Conservation (phyloP, 768 basidiomycete species). For the Suillus luteus region DNA sequence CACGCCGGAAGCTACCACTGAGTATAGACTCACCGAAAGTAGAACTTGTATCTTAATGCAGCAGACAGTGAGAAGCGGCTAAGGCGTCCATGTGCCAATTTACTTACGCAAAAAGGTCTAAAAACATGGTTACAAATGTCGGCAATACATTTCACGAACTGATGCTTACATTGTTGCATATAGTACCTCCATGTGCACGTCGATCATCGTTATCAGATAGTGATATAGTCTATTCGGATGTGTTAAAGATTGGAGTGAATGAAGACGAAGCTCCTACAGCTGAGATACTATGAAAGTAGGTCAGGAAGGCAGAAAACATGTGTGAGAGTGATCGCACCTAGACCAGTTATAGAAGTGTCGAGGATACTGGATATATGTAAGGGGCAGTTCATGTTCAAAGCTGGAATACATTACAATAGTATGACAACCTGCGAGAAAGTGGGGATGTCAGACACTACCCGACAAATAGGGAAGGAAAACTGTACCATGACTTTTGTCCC, state of each 20-base stretch:
- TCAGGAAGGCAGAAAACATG: slow-evolving; percentile 13
- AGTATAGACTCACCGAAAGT: slow-evolving; percentile 25
- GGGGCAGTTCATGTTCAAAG: neutral
- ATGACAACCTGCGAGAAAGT: slow-evolving; percentile 20
- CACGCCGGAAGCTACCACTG: neutral
- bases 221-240: slow-evolving; percentile 28
- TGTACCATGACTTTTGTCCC: slow-evolving; percentile 26
- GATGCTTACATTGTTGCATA: slow-evolving; percentile 29
- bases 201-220: slow-evolving; percentile 28
- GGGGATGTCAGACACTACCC: neutral
- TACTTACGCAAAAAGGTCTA: slow-evolving; percentile 35
- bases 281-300: slow-evolving; percentile 23
- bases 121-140: slow-evolving; percentile 5
- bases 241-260: slow-evolving; percentile 13
- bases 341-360: slow-evolving; percentile 28
- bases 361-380: slow-evolving; percentile 16
- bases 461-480: slow-evolving; percentile 3
- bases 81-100: neutral
- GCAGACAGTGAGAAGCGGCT: slow-evolving; percentile 4
- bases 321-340: slow-evolving; percentile 21
- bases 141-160: neutral
- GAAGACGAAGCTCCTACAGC: slow-evolving; percentile 21
- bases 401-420: slow-evolving; percentile 18
- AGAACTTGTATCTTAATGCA: slow-evolving; percentile 26
- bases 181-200: slow-evolving; percentile 25